These are phyloP conservation scores for Chrysochromulina tobinii DNA, from an alignment of 78 protist genomes.

Conservation along the genomic window DNA sequence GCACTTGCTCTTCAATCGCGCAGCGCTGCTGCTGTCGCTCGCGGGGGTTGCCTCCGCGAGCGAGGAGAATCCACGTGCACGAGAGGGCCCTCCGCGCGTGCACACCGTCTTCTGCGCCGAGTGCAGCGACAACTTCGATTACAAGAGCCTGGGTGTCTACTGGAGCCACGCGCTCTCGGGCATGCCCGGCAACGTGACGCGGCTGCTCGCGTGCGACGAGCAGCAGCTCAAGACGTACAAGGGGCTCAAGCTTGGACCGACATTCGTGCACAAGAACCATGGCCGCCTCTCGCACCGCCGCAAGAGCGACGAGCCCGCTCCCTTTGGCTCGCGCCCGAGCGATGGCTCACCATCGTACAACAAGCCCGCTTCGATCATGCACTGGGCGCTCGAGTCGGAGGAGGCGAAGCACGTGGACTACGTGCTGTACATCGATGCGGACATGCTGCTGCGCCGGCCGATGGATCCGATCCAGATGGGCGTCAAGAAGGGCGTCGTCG, in stretches of 20 bases:
- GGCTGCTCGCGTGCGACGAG: neutral
- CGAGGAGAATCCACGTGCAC: neutral
- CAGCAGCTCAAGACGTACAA: neutral
- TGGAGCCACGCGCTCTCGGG: neutral
- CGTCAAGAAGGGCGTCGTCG: neutral
- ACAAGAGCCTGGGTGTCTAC: neutral
- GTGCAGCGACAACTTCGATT: neutral
- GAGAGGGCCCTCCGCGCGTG: neutral
- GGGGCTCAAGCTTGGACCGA: neutral
- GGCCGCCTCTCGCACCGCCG: neutral
- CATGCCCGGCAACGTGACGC: constrained; percentile 17
- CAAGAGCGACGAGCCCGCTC: neutral
- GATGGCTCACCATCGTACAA: neutral
- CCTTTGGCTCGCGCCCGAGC: neutral
- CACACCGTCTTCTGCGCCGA: constrained; percentile 15
- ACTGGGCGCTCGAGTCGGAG: neutral
- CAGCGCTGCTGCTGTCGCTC: too few species aligned
- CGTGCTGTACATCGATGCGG: constrained; percentile 3
- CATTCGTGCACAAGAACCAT: neutral
- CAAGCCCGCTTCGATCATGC: constrained; percentile 12
- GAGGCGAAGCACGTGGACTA: constrained; percentile 7
- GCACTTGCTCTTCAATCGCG: too few species aligned
- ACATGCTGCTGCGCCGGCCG: neutral
- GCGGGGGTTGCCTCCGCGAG: too few species aligned
- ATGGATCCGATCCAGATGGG: neutral